phyloP scores from a whole-genome alignment of 192 early-diverging fungal species.

The Coemansia sp. region DNA sequence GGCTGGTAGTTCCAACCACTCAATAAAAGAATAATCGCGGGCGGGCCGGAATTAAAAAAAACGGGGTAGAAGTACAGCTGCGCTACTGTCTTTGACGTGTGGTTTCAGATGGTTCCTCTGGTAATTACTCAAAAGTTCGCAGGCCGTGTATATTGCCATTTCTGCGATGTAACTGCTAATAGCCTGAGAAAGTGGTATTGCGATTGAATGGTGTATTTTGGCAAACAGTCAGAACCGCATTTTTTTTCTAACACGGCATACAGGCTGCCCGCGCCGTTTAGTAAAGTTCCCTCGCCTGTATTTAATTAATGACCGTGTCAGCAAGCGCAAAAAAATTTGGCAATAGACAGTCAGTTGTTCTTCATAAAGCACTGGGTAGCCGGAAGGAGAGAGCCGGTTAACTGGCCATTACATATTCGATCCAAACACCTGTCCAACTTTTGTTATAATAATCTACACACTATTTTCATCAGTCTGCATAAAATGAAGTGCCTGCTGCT shows the following conservation, averaged over 20 bases:
- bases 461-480: background rate
- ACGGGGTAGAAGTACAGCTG: too few relatives aligned
- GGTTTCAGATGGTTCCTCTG: constrained; percentile 2
- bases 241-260: background rate
- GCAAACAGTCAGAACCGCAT: constrained; percentile 1
- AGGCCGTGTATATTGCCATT: constrained; percentile 1
- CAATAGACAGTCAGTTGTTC: background rate
- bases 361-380: constrained; percentile 1
- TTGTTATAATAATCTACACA: background rate
- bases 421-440: background rate
- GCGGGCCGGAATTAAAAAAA: too few relatives aligned
- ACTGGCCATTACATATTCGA: background rate
- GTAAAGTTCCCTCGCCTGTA: constrained; percentile 1
- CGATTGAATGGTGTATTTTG: background rate
- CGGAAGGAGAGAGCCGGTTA: background rate
- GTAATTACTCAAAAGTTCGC: background rate
- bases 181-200: background rate
- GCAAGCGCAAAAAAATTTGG: background rate
- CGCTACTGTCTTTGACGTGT: too few relatives aligned
- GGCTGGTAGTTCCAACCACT: too few relatives aligned
- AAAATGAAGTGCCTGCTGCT: constrained; percentile 22
- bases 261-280: background rate
- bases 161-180: background rate
- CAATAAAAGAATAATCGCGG: too few relatives aligned
- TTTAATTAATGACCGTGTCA: background rate